phyloP scores from a whole-genome alignment of 2,329 filamentous ascomycete species.

The Cercospora janseana region DNA sequence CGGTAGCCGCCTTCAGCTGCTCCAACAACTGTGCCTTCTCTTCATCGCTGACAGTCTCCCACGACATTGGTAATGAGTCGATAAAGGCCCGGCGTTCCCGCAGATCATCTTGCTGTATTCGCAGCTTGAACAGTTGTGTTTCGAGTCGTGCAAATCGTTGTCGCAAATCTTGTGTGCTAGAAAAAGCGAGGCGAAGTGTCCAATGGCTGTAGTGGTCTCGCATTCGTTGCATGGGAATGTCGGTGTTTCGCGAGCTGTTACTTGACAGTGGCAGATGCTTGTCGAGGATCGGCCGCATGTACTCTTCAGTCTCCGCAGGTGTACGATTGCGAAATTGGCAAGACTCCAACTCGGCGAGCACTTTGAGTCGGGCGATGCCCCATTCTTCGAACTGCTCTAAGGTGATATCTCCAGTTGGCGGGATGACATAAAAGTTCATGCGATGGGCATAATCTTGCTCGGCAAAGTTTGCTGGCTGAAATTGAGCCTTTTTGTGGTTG shows the following conservation, averaged over 20 bases:
- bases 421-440: conserved; percentile 85
- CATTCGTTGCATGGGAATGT: conserved; percentile 70
- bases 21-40: conserved; percentile 69
- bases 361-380: conserved; percentile 88
- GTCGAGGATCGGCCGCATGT: conserved; percentile 82
- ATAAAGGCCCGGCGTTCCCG: conserved; percentile 75
- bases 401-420: conserved; percentile 90
- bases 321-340: conserved; percentile 92
- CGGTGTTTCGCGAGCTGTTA: conserved; percentile 62
- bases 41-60: conserved; percentile 75
- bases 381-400: conserved; percentile 98
- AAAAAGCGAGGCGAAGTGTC: conserved; percentile 89
- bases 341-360: conserved; percentile 84
- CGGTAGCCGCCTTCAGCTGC: conserved; percentile 60
- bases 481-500: conserved; percentile 78
- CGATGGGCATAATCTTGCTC: conserved; percentile 77
- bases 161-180: conserved; percentile 84
- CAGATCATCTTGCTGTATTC: conserved; percentile 73
- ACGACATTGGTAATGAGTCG: conserved; percentile 72
- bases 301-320: conserved; percentile 73
- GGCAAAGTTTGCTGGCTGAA: conserved; percentile 72
- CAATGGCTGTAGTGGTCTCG: conserved; percentile 99
- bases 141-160: conserved; percentile 83
- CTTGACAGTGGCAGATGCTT: conserved; percentile 81
- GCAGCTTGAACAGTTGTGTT: conserved; percentile 80